Base-by-base conservation (phyloP, 2,329 filamentous ascomycete genomes). In the Macroventuria anomochaeta region DNA sequence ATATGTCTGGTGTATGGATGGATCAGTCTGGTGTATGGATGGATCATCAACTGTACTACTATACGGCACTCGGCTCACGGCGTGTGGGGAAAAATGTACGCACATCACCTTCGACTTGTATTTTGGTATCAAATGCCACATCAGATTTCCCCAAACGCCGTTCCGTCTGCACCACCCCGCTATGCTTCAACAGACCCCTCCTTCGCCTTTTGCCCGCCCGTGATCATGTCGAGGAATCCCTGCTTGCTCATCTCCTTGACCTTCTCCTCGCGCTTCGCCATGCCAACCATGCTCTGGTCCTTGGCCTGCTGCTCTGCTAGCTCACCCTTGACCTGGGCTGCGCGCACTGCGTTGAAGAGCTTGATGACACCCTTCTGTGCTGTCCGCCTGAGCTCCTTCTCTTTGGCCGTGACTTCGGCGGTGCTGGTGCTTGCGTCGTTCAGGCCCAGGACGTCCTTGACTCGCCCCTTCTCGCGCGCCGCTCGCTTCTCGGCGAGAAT, bases 181-280 rank as follows among this genome's bases (percentile, higher is more conserved):
- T 46, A 40, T 28, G 46, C 51, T 11, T 49, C 52, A 2, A 55
- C 52, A n/a, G 40, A 39, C 31, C 53, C 63, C 53, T 68, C 68
- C 57, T 70, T 71, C 5, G 33, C 51, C 69, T 77, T 72, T 61
- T 82, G 75, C 70, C 84, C 80, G 12, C 82, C 80, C 34, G 81
- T 81, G 72, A 99, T 96, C 74, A 97, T 77, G 57, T 97, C 93
- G 74, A 99, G 76, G 78, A 97, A 99, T 0, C 93, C 93, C 78
- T 97, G 90, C 79, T 96, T 96, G 74, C 89, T 96, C 88, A 99
- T 95, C 81, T 97, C 93, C 62, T 91, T 95, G 46, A 96, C 83
- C 79, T 89, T 92, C 77, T 96, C 91, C 76, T 96, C 89, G 61
- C 91, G 85, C 75, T 89, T 86, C 57, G 83, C 84, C 68, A 91